phyloP scores from a whole-genome alignment of 106 monocot genomes.

The Acanthochlamys bracteata region DNA sequence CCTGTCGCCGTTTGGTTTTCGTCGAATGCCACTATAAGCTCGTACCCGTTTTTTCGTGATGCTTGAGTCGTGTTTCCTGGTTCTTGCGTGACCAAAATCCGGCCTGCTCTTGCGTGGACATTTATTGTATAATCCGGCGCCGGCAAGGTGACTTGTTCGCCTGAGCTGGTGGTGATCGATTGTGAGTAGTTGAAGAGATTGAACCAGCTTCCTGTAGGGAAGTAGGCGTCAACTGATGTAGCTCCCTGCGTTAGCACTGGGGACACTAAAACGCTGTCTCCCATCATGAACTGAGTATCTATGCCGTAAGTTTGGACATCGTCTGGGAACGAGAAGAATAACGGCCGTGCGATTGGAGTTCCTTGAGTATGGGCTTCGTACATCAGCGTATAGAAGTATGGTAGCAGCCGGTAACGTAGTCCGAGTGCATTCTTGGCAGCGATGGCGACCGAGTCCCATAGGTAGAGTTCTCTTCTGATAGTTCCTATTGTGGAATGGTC shows the following conservation, averaged over 20 bases:
- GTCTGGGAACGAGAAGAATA: slow-evolving; percentile 77
- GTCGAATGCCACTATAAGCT: slow-evolving; percentile 40
- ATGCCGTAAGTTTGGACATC: slow-evolving; percentile 40
- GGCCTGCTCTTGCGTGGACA: slow-evolving; percentile 37
- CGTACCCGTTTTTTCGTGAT: slow-evolving; percentile 16
- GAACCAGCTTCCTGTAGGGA: slow-evolving; percentile 55
- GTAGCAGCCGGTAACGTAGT: slow-evolving; percentile 64
- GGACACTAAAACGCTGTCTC: slow-evolving; percentile 34
- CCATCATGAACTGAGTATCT: slow-evolving; percentile 53
- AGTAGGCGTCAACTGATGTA: slow-evolving; percentile 40
- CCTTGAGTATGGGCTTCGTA: slow-evolving; percentile 57
- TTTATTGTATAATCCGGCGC: slow-evolving; percentile 48
- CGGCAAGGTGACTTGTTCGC: slow-evolving; percentile 22
- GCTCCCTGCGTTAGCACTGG: slow-evolving; percentile 34
- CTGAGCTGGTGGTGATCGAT: slow-evolving; percentile 4
- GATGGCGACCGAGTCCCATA: slow-evolving; percentile 50
- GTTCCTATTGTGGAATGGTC: slow-evolving; percentile 32
- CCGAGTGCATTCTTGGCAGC: slow-evolving; percentile 58
- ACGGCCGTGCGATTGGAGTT: slow-evolving; percentile 62
- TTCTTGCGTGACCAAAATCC: slow-evolving; percentile 26
- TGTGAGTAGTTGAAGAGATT: slow-evolving; percentile 32
- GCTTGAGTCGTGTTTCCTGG: slow-evolving; percentile 20
- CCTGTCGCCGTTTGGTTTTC: slow-evolving; percentile 19
- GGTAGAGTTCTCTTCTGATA: slow-evolving; percentile 49
- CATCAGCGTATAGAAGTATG: slow-evolving; percentile 76